Conservation (phyloP, 164 flowering plant species). For the Tetracentron sinense region DNA sequence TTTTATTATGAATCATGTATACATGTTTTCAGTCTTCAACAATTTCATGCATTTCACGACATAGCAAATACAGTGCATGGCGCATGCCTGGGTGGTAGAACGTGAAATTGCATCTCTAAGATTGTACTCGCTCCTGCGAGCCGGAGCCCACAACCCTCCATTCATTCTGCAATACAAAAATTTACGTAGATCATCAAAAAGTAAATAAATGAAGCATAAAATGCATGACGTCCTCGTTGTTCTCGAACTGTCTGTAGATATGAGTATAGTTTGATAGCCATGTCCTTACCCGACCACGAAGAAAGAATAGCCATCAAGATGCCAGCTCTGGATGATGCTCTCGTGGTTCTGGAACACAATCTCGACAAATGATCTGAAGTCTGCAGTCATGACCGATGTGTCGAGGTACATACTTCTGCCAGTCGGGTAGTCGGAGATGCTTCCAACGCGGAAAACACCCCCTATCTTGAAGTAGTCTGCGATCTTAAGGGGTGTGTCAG, state of each 20-base stretch:
- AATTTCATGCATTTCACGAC: no score
- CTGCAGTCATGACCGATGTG: conserved; percentile 68
- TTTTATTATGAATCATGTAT: not conserved
- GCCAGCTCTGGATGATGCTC: conserved; percentile 65
- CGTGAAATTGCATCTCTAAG: conserved; percentile 75
- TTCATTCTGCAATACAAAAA: conserved; percentile 67
- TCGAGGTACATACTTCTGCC: conserved; percentile 59
- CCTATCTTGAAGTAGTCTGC: conserved; percentile 71
- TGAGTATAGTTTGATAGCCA: not conserved
- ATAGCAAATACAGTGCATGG: no score
- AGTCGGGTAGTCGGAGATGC: conserved; percentile 52
- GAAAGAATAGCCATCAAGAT: conserved; percentile 76
- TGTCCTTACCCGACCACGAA: conserved; percentile 76
- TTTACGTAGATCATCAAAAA: no score
- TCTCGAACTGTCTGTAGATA: no score
- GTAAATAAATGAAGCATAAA: not conserved
- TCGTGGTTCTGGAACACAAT: conserved; percentile 68
- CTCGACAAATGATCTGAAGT: conserved; percentile 66
- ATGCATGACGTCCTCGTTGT: no score
- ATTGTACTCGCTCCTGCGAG: conserved; percentile 60
- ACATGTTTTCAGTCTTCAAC: no score
- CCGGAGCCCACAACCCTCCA: conserved; percentile 65
- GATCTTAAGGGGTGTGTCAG: conserved; percentile 78
- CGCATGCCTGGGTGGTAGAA: conserved; percentile 72
- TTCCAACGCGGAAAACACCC: conserved; percentile 67